A percentile compares a stretch with the other conserved stretches of the same genome.
Conservation (phyloP, 441 rosid species). For the Brassica hybrid region DNA sequence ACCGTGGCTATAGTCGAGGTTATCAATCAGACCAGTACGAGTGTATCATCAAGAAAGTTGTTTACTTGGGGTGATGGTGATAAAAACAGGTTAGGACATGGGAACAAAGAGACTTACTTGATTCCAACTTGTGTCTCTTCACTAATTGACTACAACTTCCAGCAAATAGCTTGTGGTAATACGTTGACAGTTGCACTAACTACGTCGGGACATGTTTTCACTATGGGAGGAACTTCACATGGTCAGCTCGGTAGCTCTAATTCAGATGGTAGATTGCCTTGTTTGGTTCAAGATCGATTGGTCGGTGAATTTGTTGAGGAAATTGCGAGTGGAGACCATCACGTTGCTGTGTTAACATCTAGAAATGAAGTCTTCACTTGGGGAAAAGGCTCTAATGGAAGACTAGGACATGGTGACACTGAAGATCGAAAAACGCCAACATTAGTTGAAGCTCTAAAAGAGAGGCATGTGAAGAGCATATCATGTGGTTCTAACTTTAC, state of each 20-base stretch:
- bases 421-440: constrained; percentile 76
- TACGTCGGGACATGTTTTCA: constrained; percentile 84
- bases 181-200: constrained; percentile 81
- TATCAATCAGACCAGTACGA: constrained; percentile 57
- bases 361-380: constrained; percentile 90
- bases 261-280: constrained; percentile 70
- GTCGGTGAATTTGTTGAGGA: constrained; percentile 93
- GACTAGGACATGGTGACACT: constrained; percentile 79
- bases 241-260: constrained; percentile 76
- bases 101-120: constrained; percentile 72
- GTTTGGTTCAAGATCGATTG: constrained; percentile 76
- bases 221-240: constrained; percentile 70
- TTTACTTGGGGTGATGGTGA: constrained; percentile 97
- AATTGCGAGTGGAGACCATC: constrained; percentile 80
- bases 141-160: constrained; percentile 83
- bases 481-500: constrained; percentile 89
- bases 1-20: constrained; percentile 89
- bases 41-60: constrained; percentile 63
- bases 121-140: constrained; percentile 80
- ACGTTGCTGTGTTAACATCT: constrained; percentile 76
- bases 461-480: constrained; percentile 74
- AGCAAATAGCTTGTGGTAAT: constrained; percentile 80
- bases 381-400: constrained; percentile 88
- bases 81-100: constrained; percentile 80
- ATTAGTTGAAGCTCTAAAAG: constrained; percentile 72